phyloP scores from a whole-genome alignment of 192 early-diverging fungal genomes.

The Entomortierella beljakovae region DNA sequence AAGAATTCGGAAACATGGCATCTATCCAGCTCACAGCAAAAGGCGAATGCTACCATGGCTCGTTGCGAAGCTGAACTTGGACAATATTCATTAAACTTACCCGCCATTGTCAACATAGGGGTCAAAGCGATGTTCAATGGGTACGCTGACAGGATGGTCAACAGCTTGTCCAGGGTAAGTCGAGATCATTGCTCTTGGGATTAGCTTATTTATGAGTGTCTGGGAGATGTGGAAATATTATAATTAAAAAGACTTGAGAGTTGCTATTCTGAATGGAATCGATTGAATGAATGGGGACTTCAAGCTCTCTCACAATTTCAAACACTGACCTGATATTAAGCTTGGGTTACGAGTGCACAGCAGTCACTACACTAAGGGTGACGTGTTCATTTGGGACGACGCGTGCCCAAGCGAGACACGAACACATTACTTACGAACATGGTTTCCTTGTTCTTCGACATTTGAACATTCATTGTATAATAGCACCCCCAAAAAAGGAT shows the following conservation, averaged over 20 bases:
- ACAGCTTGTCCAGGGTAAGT: slow-evolving; percentile 54
- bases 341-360: slow-evolving; percentile 29
- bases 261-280: background rate
- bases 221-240: background rate
- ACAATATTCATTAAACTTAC: no score
- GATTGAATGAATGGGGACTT: background rate
- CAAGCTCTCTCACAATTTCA: background rate
- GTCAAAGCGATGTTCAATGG: slow-evolving; percentile 74
- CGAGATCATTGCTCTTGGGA: slow-evolving; percentile 24
- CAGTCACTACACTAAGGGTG: slow-evolving; percentile 24
- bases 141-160: slow-evolving; percentile 50
- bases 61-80: no score
- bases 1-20: no score
- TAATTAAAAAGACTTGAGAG: background rate
- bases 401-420: slow-evolving; percentile 12
- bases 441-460: no score
- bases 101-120: slow-evolving; percentile 93
- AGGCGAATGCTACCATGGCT: no score
- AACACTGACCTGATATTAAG: background rate
- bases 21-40: no score
- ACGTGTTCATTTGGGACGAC: slow-evolving; percentile 22
- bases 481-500: no score
- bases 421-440: slow-evolving; percentile 5
- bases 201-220: background rate
- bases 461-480: no score